Evolutionary conservation across 1,284 basidiomycete genomes (phyloP).

Genomic region (Microbotryum saponariae): DNA sequence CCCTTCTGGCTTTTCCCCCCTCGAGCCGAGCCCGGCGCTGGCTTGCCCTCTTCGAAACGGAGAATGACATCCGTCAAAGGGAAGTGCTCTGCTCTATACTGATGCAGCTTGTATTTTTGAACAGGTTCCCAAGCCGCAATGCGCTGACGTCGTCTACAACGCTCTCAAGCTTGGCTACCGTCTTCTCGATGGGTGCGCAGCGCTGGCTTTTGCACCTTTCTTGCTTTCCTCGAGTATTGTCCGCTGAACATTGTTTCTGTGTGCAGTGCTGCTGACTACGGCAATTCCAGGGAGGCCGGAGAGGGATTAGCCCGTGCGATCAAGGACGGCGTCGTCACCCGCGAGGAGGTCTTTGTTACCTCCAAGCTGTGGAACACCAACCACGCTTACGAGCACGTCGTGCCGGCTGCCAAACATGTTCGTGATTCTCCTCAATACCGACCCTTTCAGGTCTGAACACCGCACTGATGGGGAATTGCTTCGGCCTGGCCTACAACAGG

Average conservation of each 20-base stretch:
- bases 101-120: neutral
- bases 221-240: neutral
- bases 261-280: conserved; percentile 37
- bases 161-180: conserved; percentile 46
- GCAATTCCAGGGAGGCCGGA: conserved; percentile 45
- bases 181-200: conserved; percentile 41
- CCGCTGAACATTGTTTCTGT: neutral
- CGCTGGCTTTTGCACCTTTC: neutral
- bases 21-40: too few species aligned
- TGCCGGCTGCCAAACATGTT: conserved; percentile 45
- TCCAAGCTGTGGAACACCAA: conserved; percentile 53
- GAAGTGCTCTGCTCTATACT: too few species aligned
- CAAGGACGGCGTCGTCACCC: conserved; percentile 44
- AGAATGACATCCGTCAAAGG: too few species aligned
- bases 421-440: conserved; percentile 35
- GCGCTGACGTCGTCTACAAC: conserved; percentile 41
- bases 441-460: too few species aligned
- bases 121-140: conserved; percentile 6
- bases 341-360: conserved; percentile 43
- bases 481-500: conserved; percentile 40
- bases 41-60: too few species aligned
- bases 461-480: too few species aligned
- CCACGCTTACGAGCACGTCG: conserved; percentile 58
- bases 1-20: too few species aligned
- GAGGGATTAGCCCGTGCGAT: conserved; percentile 44